Evolutionary conservation across 352 stramenopile genomes (phyloP), one percentile per base, ranked within the genome.

Genomic region (Phytophthora tentaculata): DNA sequence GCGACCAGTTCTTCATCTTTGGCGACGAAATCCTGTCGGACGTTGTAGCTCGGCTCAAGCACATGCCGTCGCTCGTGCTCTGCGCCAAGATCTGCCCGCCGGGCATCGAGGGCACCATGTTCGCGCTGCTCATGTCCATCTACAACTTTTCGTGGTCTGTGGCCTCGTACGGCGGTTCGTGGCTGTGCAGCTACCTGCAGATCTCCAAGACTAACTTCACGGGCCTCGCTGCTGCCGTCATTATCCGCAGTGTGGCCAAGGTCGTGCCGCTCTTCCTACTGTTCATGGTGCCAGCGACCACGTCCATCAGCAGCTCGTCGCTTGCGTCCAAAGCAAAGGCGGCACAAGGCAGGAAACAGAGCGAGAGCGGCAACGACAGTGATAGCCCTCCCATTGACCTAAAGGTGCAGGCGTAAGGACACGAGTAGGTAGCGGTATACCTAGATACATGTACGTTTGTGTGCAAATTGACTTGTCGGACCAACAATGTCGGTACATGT

Each of bases 31-130:
- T 94, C 56, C 76, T 92, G 10, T 91, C 83, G 64, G 86, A 92
- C 55, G 84, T 94, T 5, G 86, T 94, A 24, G 83, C 80, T 52
- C 79, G 84, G 0, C 82, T 95, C 71, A 92, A 93, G 69, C 81
- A 90, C 64, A 95, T 99, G 77, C 96, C 97, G 9, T 98, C 90
- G 51, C 84, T 99, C 24, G 95, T 99, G 48, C 77, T 99, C n/a
- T 98, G 96, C 50, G 94, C 95, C 61, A 94, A 95, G 67, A 86
- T 99, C 59, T 99, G 97, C 61, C 97, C 97, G 26, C 90, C 86
- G 26, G 97, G 97, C 50, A 92, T 99, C 47, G 97, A 99, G 79
- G 96, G 96, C 58, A 98, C 97, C 4, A 88, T 99, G 64, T 99
- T 99, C 79, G 97, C 96, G 26, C 60, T 93, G 71, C 85, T 91